phyloP scores from a whole-genome alignment of 352 stramenopile species.

The Thraustotheca clavata region DNA sequence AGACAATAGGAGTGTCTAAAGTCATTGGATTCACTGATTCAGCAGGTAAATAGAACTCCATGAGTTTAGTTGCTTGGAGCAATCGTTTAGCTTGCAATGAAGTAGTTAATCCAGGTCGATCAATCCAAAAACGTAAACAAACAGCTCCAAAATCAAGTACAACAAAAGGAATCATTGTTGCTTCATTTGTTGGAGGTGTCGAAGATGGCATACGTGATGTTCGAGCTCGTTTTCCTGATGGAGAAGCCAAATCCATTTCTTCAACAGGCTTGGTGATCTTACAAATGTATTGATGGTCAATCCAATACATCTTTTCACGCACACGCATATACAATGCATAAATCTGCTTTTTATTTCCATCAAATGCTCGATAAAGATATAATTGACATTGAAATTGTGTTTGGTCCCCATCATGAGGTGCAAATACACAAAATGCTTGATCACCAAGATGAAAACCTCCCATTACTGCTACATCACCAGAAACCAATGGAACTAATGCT shows the following conservation, averaged over 20 bases:
- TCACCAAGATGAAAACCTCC: constrained; percentile 13
- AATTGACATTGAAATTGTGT: constrained; percentile 16
- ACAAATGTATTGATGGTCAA: constrained; percentile 4
- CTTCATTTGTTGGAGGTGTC: background rate
- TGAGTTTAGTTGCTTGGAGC: background rate
- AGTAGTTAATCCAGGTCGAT: background rate
- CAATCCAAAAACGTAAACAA: constrained; percentile 3
- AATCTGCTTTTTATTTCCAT: background rate
- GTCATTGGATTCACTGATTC: background rate
- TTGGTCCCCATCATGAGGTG: constrained; percentile 1
- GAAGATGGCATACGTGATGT: background rate
- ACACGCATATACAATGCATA: constrained; percentile 7
- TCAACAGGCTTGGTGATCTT: background rate
- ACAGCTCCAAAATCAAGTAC: constrained; percentile 7
- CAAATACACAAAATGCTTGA: constrained; percentile 10
- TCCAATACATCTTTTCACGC: constrained; percentile 5
- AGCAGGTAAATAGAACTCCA: background rate
- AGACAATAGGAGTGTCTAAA: background rate
- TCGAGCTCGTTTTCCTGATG: background rate
- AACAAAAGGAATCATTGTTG: background rate
- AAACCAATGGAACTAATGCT: background rate
- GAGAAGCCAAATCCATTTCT: background rate
- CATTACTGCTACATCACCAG: background rate
- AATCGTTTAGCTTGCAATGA: background rate
- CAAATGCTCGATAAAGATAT: background rate